These are phyloP conservation scores for Aspergillus sojae DNA, from an alignment of 2,329 filamentous ascomycete genomes.

Conservation along the genomic window DNA sequence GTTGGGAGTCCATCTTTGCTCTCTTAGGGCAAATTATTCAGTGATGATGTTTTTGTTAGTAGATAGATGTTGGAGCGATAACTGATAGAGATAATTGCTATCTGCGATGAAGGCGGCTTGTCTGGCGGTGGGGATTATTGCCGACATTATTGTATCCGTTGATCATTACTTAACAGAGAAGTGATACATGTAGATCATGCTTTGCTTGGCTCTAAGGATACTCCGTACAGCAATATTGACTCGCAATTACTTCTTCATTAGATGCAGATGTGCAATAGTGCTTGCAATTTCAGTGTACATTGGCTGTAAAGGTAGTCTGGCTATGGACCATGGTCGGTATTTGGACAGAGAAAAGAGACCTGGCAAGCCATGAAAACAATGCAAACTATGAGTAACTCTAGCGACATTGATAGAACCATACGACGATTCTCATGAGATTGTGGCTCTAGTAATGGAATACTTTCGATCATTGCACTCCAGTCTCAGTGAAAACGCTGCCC, in stretches of 20 bases:
- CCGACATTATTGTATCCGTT: constrained; percentile 12
- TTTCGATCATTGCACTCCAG: background rate
- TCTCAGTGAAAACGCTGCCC: background rate
- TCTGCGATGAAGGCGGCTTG: constrained; percentile 17
- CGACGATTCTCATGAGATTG: background rate
- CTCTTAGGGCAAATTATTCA: background rate
- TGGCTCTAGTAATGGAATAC: background rate
- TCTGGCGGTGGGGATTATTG: constrained; percentile 18
- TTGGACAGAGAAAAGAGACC: background rate
- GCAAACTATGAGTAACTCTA: background rate
- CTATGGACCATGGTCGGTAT: background rate
- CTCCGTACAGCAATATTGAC: background rate
- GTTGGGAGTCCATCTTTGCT: constrained; percentile 37
- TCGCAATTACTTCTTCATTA: background rate
- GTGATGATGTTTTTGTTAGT: constrained; percentile 8
- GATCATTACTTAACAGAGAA: background rate
- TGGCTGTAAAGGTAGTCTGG: background rate
- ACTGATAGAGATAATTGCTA: constrained; percentile 1
- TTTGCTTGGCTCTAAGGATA: background rate
- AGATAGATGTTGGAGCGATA: background rate
- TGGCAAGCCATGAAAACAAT: background rate
- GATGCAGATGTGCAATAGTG: background rate
- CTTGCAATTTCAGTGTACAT: background rate
- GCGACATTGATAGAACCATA: background rate
- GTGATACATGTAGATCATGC: background rate